phyloP scores from a whole-genome alignment of 1,284 basidiomycete genomes.

The Ustilago vetiveriae region DNA sequence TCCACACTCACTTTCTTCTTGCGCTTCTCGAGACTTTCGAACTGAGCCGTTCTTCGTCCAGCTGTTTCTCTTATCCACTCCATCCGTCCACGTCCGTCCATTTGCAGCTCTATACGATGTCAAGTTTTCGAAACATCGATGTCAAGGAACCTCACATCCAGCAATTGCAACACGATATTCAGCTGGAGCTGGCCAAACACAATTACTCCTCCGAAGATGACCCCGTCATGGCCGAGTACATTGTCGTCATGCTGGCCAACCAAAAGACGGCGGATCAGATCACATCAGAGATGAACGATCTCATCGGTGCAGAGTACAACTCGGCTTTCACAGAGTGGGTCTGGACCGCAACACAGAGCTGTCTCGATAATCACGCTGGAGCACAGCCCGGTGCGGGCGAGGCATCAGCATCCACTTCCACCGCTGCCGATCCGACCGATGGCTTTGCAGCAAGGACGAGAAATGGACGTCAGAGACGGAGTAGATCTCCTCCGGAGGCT shows the following conservation, averaged over 20 bases:
- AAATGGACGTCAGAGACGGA: background rate
- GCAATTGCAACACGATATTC: constrained; percentile 50
- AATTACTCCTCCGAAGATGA: constrained; percentile 54
- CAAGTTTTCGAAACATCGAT: constrained; percentile 41
- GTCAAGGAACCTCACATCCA: constrained; percentile 35
- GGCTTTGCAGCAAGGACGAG: background rate
- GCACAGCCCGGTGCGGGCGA: background rate
- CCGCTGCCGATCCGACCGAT: background rate
- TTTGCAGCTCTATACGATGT: constrained; percentile 27
- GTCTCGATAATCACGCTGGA: constrained; percentile 4
- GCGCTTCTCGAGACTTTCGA: background rate
- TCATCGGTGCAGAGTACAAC: constrained; percentile 61
- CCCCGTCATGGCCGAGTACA: constrained; percentile 64
- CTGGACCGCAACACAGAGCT: constrained; percentile 46
- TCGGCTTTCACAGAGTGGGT: constrained; percentile 53
- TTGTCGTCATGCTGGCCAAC: constrained; percentile 67
- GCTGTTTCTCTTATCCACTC: background rate
- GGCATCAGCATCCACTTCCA: background rate
- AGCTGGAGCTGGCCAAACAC: constrained; percentile 49
- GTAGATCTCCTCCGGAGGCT: constrained; percentile 11
- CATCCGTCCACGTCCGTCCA: no score
- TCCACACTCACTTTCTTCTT: background rate
- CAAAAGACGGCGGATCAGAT: constrained; percentile 60
- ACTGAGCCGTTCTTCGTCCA: background rate
- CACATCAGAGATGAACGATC: constrained; percentile 59